Base-by-base conservation (phyloP, 441 rosid genomes). In the Codiaeum variegatum region DNA sequence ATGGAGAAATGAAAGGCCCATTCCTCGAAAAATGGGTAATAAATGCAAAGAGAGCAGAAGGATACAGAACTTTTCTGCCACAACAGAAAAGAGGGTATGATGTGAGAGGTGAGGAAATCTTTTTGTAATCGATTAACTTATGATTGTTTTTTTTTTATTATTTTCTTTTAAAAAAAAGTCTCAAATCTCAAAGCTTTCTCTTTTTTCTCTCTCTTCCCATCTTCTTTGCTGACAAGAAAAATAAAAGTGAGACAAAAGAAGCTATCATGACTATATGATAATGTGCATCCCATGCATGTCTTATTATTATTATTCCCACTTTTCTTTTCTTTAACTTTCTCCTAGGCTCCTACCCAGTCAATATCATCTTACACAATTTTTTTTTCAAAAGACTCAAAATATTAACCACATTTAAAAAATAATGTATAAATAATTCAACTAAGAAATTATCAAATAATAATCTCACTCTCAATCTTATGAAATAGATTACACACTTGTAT, bases 101-200 rank as follows among this genome's bases (percentile, higher is more conserved):
- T 85, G 84, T 87, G 87, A 87, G 80, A 79, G 79, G 80, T 83
- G 80, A 84, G 73, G 80, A 84, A 85, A 87, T 87, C 82, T 87
- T 89, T 87, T 89, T 85, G 93, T 85, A 89, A 89, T 89, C 90
- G 91, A 89, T 85, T 87, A 86, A 86, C 91, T 87, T 85, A 89
- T 89, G 88, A 89, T 89, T 87, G 90, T 24, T 36, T 16, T 8
- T 15, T 0, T n/a, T n/a, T n/a, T n/a, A n/a, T n/a, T n/a, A n/a
- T n/a, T n/a, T n/a, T n/a, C n/a, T n/a, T 1, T 29, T 29, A n/a
- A 73, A 56, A 34, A 23, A 3, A 21, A 56, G 66, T 66, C 66
- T 66, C 59, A 56, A 42, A 66, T 71, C 46, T 71, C 69, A 21
- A 77, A 63, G 70, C 73, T 12, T 42, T 66, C 26, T 70, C 63